A percentile compares a stretch with the other conserved stretches of the same genome.
phyloP scores from a whole-genome alignment of 73 alveolate species.

The Uronychia setigera region DNA sequence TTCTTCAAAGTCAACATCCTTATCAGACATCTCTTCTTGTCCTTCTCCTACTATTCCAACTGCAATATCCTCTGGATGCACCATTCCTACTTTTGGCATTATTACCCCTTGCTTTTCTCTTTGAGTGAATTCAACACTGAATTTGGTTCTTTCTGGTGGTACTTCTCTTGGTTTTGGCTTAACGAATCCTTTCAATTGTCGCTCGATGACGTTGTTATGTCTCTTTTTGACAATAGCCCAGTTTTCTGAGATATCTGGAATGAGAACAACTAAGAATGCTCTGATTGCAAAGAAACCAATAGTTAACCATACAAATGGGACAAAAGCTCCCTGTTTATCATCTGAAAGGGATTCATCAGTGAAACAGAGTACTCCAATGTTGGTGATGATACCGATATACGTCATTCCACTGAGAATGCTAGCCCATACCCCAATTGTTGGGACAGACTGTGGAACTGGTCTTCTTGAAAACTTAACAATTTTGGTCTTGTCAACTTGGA shows the following conservation, averaged over 20 bases:
- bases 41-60: neutral
- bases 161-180: neutral
- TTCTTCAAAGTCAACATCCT: neutral
- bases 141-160: neutral
- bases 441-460: constrained; percentile 18
- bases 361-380: constrained; percentile 10
- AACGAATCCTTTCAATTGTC: neutral
- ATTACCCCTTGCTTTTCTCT: neutral
- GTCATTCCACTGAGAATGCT: constrained; percentile 3
- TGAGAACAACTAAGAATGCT: neutral
- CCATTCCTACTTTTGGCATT: neutral
- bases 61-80: neutral
- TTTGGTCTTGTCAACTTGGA: constrained; percentile 53
- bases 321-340: neutral
- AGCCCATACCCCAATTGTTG: constrained; percentile 19
- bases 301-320: constrained; percentile 13
- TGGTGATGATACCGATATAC: constrained; percentile 11
- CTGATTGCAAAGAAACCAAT: neutral
- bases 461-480: neutral
- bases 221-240: neutral
- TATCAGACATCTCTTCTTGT: neutral
- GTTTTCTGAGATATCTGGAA: constrained; percentile 14
- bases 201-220: neutral
- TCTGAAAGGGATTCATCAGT: constrained; percentile 1
- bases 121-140: neutral